Base-by-base conservation (phyloP, 768 basidiomycete genomes). In the Pleurotus sapidus region DNA sequence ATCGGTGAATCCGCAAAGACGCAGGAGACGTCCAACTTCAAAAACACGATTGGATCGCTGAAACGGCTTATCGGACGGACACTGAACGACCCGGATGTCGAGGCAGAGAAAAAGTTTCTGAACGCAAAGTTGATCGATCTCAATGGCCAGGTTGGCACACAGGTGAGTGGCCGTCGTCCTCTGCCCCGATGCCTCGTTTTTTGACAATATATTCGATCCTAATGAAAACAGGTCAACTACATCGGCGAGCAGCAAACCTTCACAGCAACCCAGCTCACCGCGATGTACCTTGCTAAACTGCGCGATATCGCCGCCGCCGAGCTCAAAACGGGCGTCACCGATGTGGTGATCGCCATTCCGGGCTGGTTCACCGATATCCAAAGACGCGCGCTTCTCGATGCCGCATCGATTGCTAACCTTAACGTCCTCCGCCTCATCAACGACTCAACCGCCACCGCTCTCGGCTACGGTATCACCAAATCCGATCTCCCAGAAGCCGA, bases 401-500 rank as follows among this genome's bases (percentile, higher is more conserved):
- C 97, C 27, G 94, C 94, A 43, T 67, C 84, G 58, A 93, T 99
- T 65, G 93, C 92, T 56, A 88, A 89, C 58, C 83, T 98, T 60
- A 97, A 94, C 72, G 76, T 85, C 61, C 91, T 98, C 59, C 92
- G 96, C 51, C 82, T 99, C 72, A 93, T 98, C 79, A 98, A 98
- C 77, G 97, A 98, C 71, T 88, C 89, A 57, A 98, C 96, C 60
- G 97, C 96, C 54, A 83, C 89, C 57, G 97, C 97, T 40, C 89
- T 99, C 70, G 94, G 93, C 53, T 99, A 96, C 76, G 97, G 97
- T 63, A 98, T 98, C 81, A 99, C 96, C 63, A 99, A 99, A 75
- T 86, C 90, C 24, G 97, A 99, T 71, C 87, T 99, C 45, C 97
- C 97, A 18, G 86, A 89, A 12, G 70, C 86, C 34, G 94, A 95